Base-by-base conservation (phyloP, 2,329 filamentous ascomycete species). In the Leptographium wingfieldii region DNA sequence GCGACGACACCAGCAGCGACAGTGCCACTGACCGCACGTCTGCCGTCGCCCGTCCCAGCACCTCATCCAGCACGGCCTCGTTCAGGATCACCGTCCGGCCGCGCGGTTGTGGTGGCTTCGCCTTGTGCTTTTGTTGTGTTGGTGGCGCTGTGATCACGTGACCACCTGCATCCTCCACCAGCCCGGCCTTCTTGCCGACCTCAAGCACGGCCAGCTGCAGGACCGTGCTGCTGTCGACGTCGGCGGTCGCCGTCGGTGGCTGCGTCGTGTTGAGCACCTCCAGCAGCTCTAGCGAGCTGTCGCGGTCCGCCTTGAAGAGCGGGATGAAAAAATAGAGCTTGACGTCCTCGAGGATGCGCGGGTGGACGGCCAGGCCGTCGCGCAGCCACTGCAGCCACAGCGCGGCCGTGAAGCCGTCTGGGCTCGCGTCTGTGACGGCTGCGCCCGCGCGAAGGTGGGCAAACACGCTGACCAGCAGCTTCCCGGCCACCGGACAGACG, bases 1-100 rank as follows among this genome's bases (percentile, higher is more conserved):
- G 83, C 0, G 90, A 92, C 11, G 86, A 85, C 14, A 90, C 82
- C 9, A 96, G 79, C 14, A 96, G 79, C 33, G 90, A 90, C 46
- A 96, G 79, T 0, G 89, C 89, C n/a, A 91, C 82, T 29, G 91
- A 81, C 33, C 91, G 84, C 58, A 92, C 85, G 63, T 83, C 77
- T 66, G 83, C 75, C 66, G 82, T 82, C 51, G 77, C 77, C 72
- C 82, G 78, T 3, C 74, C 73, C 35, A 86, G 70, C 3, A 86
- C 76, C 40, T 68, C 72, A 46, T 80, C 77, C 9, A 87, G 70
- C 2, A 80, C 71, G 14, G 69, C 63, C 59, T 73, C 72, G 59
- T 74, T 71, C 40, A 80, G 67, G 1, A 73, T 67, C 29, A 67
- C 64, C 40, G 14, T 71, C 70, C 6, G 46, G 2, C 35, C 10